Evolutionary conservation across 345 rosid species (phyloP).

Genomic region (Eucalyptus rudis): DNA sequence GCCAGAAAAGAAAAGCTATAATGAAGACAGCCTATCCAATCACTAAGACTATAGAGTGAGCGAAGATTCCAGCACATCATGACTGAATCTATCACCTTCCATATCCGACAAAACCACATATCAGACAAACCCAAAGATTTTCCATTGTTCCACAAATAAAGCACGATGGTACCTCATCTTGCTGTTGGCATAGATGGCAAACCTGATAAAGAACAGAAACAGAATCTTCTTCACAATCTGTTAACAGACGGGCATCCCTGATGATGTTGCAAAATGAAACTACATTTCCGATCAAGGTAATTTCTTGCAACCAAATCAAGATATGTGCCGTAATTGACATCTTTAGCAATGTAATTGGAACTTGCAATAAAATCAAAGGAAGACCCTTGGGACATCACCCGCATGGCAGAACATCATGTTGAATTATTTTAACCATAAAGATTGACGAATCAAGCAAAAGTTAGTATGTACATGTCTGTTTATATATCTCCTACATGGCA

Average conservation of each 20-base stretch:
- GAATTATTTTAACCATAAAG: background rate
- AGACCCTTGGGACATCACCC: background rate
- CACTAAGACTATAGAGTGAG: background rate
- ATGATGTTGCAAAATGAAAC: background rate
- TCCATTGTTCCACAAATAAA: constrained; percentile 68
- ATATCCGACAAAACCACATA: constrained; percentile 90
- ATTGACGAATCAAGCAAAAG: background rate
- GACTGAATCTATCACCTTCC: constrained; percentile 51
- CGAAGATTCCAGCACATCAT: background rate
- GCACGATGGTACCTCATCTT: constrained; percentile 64
- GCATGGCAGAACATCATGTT: background rate
- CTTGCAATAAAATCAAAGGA: background rate
- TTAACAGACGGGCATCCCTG: background rate
- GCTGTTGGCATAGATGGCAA: constrained; percentile 82
- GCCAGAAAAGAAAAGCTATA: background rate
- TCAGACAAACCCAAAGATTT: constrained; percentile 83
- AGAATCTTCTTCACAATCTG: background rate
- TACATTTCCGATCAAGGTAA: background rate
- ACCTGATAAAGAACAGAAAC: constrained; percentile 27
- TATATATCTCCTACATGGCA: background rate
- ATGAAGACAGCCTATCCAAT: background rate
- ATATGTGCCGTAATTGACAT: background rate
- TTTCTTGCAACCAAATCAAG: background rate
- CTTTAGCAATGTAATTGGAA: background rate
- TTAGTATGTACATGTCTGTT: background rate